Evolutionary conservation across 78 protist genomes (phyloP).

Genomic region (Dictyostelium purpureum): DNA sequence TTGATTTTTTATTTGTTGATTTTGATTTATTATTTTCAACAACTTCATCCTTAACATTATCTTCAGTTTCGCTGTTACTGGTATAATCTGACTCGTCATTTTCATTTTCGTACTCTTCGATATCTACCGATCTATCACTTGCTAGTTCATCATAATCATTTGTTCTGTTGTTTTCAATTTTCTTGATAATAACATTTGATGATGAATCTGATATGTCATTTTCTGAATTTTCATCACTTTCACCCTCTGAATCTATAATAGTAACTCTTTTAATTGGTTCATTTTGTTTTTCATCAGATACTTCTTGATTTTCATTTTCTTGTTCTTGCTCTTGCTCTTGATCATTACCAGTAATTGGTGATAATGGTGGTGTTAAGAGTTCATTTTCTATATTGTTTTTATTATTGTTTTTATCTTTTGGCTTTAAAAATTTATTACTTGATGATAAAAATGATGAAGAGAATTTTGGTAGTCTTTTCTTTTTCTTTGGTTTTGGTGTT

Average conservation of each 20-base stretch:
- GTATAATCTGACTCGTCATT: constrained; percentile 2
- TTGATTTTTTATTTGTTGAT: not conserved
- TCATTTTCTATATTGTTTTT: not conserved
- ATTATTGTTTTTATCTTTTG: not conserved
- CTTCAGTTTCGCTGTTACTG: constrained; percentile 1
- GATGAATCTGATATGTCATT: not conserved
- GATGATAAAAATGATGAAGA: not conserved
- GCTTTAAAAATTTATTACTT: not conserved
- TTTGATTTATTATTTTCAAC: not conserved
- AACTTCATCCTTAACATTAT: not conserved
- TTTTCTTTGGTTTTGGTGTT: constrained; percentile 5
- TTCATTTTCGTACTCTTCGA: not conserved
- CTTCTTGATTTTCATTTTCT: not conserved
- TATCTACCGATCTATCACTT: not conserved
- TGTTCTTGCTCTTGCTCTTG: not conserved
- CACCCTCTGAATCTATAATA: not conserved
- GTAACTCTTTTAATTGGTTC: not conserved
- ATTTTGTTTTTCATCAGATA: not conserved
- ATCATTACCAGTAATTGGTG: not conserved
- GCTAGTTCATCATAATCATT: not conserved
- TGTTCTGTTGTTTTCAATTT: not conserved
- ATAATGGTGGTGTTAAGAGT: not conserved
- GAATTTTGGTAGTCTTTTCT: not conserved
- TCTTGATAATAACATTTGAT: not conserved
- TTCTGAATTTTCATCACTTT: not conserved